A percentile compares a stretch with the other conserved stretches of the same genome.
Evolutionary conservation across 2,329 filamentous ascomycete genomes (phyloP).

Genomic region (Alternaria tenuissima): DNA sequence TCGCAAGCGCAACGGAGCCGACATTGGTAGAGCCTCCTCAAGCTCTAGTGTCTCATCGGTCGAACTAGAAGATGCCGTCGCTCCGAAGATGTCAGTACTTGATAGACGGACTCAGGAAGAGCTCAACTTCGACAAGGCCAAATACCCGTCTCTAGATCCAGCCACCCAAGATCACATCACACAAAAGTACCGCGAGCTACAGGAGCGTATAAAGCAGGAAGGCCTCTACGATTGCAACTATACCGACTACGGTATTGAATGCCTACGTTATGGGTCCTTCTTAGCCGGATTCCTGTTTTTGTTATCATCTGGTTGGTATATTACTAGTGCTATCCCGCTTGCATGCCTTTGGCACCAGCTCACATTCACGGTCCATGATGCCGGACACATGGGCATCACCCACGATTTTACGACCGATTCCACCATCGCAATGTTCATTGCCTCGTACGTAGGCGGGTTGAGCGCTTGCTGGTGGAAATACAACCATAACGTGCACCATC

Average conservation of each 20-base stretch:
- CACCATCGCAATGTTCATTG: constrained; percentile 86
- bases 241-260: constrained; percentile 77
- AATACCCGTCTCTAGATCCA: constrained; percentile 80
- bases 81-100: constrained; percentile 67
- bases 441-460: constrained; percentile 87
- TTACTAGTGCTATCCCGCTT: constrained; percentile 75
- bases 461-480: constrained; percentile 97
- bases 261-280: constrained; percentile 74
- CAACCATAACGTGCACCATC: constrained; percentile 95
- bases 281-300: constrained; percentile 66
- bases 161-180: constrained; percentile 79
- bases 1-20: constrained; percentile 52
- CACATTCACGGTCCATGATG: constrained; percentile 92
- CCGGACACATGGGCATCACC: constrained; percentile 96
- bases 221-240: constrained; percentile 89
- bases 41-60: constrained; percentile 67
- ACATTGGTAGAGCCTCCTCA: constrained; percentile 57
- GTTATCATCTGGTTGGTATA: constrained; percentile 54
- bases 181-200: constrained; percentile 80
- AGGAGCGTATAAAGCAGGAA: constrained; percentile 74
- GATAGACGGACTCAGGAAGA: constrained; percentile 77
- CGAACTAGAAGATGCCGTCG: constrained; percentile 51
- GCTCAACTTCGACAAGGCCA: constrained; percentile 76
- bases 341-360: constrained; percentile 94
- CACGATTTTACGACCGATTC: constrained; percentile 86